These are phyloP conservation scores for Penicillium sumatraense DNA, from an alignment of 2,329 filamentous ascomycete species.

Conservation along the genomic window DNA sequence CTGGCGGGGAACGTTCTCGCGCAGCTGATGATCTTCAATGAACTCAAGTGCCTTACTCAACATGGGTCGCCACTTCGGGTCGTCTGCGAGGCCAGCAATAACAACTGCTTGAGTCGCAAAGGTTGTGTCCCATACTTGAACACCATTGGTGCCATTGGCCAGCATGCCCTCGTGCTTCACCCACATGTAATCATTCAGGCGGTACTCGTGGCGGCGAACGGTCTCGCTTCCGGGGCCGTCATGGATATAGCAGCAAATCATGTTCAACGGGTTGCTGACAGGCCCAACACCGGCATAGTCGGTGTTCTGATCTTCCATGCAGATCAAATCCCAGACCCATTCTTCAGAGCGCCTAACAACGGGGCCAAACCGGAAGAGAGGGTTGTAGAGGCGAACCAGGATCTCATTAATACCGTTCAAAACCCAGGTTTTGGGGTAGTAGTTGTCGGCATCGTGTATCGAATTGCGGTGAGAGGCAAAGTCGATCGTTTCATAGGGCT, in stretches of 20 bases:
- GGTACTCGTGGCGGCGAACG: conserved; percentile 77
- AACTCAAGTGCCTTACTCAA: conserved; percentile 81
- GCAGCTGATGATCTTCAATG: conserved; percentile 88
- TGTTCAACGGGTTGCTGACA: conserved; percentile 88
- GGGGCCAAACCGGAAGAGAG: conserved; percentile 70
- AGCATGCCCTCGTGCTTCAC: conserved; percentile 91
- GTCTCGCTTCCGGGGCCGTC: conserved; percentile 76
- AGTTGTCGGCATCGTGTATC: conserved; percentile 81
- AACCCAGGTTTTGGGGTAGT: conserved; percentile 87
- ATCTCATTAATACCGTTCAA: conserved; percentile 79
- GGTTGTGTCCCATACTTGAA: conserved; percentile 95
- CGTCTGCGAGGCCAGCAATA: conserved; percentile 76
- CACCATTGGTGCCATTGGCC: conserved; percentile 95
- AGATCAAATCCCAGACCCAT: conserved; percentile 80
- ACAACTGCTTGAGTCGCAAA: conserved; percentile 84
- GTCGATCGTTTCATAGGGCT: conserved; percentile 77
- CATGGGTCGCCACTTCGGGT: conserved; percentile 81
- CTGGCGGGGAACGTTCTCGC: conserved; percentile 78
- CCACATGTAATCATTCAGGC: conserved; percentile 87
- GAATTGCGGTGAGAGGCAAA: conserved; percentile 80
- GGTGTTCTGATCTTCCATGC: conserved; percentile 92
- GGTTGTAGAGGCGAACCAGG: conserved; percentile 78
- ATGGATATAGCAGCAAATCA: conserved; percentile 80
- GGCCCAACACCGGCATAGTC: conserved; percentile 84
- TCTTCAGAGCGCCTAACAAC: conserved; percentile 75